Conservation (phyloP, 352 stramenopile species). For the Phytophthora kernoviae region DNA sequence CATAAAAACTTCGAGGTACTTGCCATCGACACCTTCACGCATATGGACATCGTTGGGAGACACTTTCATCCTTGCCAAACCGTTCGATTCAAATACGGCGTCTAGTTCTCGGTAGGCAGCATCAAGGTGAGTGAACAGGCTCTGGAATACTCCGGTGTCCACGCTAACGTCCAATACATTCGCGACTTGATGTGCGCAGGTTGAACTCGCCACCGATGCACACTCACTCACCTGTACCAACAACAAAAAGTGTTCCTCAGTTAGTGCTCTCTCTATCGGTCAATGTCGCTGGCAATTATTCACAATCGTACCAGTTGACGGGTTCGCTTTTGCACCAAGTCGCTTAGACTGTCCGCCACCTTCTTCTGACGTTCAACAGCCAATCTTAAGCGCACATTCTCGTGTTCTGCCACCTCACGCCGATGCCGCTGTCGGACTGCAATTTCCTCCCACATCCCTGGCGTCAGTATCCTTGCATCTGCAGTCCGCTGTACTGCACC, state of each 20-base stretch:
- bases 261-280: neutral
- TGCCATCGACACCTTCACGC: conserved; percentile 40
- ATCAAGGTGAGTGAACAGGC: conserved; percentile 37
- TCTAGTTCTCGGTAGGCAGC: conserved; percentile 34
- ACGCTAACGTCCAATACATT: conserved; percentile 17
- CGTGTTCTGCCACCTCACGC: conserved; percentile 37
- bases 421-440: conserved; percentile 37
- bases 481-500: neutral
- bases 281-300: neutral
- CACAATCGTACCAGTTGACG: conserved; percentile 22
- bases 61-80: conserved; percentile 36
- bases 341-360: conserved; percentile 25
- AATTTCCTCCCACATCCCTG: conserved; percentile 38
- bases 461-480: conserved; percentile 16
- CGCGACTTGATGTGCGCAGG: conserved; percentile 13
- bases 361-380: conserved; percentile 43
- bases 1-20: conserved; percentile 44
- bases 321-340: conserved; percentile 29
- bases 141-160: conserved; percentile 29
- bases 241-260: conserved; percentile 1
- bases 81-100: conserved; percentile 37
- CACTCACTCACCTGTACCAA: conserved; percentile 27
- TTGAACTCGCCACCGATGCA: conserved; percentile 27
- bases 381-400: conserved; percentile 48
- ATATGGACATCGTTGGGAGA: conserved; percentile 37